Evolutionary conservation across 2,329 filamentous ascomycete genomes (phyloP), one percentile per base, ranked within the genome.

Genomic region (Coniosporium tulheliwenetii): DNA sequence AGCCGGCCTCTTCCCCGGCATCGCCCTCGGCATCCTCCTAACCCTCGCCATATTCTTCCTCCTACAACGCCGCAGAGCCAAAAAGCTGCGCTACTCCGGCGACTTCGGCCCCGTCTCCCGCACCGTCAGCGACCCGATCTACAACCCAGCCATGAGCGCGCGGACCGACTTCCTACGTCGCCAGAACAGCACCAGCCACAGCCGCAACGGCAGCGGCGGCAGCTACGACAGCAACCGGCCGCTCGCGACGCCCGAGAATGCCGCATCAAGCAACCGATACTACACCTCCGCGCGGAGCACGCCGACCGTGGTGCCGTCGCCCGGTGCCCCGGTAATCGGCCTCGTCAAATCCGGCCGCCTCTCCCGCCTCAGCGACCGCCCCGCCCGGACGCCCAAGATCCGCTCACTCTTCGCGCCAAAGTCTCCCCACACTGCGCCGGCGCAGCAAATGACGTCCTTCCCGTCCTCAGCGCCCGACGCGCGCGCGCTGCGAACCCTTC

Each of bases 1-100:
- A 8, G 55, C 53, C 5, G 57, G 56, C 32, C 54, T 60, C 39
- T 37, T 59, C 8, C 55, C 56, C 13, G 57, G 56, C 10, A 52
- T 60, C 12, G 31, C 50, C 5, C 29, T 59, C 15, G 56, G 56
- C 12, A 48, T 49, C 10, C 37, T 56, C 10, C 32, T 53, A 1
- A 42, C 48, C 13, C 49, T 48, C 30, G 40, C 47, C 26, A 32
- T 55, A 5, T 39, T 58, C 8, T 52, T 14, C 29, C 40, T 55
- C 42, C 51, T 45, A 31, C 40, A 50, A 10, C 35, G 39, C 30
- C 44, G 45, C n/a, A 37, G 45, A 8, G 47, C 47, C 7, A 49
- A 41, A 33, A 47, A 44, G 30, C 36, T 42, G 10, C 46, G 47
- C 14, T 41, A 49, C 16, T 47, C 51, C 16, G 50, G 50, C 16